Conservation (phyloP, 345 rosid genomes). For the Atalantia buxifolia region DNA sequence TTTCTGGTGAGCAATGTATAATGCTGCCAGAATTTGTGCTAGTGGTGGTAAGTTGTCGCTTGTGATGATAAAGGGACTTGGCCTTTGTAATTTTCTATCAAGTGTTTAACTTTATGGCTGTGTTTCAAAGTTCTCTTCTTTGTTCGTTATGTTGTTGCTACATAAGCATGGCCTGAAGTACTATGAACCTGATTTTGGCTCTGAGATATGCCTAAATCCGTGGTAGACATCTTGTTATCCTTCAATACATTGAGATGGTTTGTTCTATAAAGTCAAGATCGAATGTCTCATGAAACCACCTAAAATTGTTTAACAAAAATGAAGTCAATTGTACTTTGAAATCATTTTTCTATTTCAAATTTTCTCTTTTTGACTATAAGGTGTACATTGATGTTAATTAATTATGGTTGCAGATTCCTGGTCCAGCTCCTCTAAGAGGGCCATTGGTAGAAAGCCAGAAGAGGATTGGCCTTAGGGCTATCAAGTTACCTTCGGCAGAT, state of each 20-base stretch:
- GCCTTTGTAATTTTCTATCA: background rate
- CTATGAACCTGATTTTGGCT: background rate
- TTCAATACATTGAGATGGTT: background rate
- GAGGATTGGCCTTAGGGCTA: conserved; percentile 73
- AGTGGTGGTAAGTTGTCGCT: background rate
- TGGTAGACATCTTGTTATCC: background rate
- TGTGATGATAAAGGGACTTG: background rate
- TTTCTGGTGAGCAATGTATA: background rate
- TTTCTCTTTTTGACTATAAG: background rate
- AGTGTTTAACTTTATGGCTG: background rate
- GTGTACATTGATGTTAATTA: background rate
- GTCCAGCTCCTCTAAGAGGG: conserved; percentile 61
- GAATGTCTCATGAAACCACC: background rate
- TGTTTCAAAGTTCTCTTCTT: background rate
- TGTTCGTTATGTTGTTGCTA: background rate
- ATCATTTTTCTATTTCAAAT: background rate
- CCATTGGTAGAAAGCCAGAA: conserved; percentile 60
- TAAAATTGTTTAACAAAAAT: background rate
- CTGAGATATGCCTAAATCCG: background rate
- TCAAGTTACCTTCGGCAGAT: conserved; percentile 85
- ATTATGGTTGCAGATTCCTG: conserved; percentile 61
- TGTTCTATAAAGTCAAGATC: background rate
- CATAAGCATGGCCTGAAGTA: background rate
- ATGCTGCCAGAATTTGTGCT: background rate
- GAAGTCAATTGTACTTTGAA: background rate